Base-by-base conservation (phyloP, 768 basidiomycete genomes). In the Cyathus striatus region DNA sequence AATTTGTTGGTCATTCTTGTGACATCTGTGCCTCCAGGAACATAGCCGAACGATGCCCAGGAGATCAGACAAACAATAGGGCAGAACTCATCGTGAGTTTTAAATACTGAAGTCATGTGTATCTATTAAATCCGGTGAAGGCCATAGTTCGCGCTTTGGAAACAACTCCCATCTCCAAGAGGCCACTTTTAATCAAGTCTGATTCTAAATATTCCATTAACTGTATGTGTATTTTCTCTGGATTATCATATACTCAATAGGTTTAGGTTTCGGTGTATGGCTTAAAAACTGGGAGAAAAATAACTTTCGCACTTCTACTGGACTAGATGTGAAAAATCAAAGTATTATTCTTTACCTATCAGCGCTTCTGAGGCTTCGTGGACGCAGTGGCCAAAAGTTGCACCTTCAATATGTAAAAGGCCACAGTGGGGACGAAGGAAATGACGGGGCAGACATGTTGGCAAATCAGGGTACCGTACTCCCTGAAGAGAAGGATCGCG, bases 151-250 rank as follows among this genome's bases (percentile, higher is more conserved):
- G 92, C 16, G 74, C 85, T 16, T 66, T 97, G 4, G 90, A 96
- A 60, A 79, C 76, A 0, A 74, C 82, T 1, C 85, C 86, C 0
- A 68, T 61, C 7, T 64, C 67, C 9, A 68, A 70, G 36, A 72
- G 60, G 22, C 70, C 79, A 0, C 64, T 97, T 2, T 53, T 87
- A 38, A 87, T 96, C 53, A 85, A 84, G 52, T 84, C 89, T 0
- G 94, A 97, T 61, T 96, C 93, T 0, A 64, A 78, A 35, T 96
- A 96, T 54, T 81, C 81, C 1, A 90, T 91, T 3, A 64, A 78
- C 38, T 92, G 93, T 93, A 47, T 42, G 65, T 57, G 10, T 35
- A 25, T 37, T 18, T 18, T 45, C n/a, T n/a, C n/a, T n/a, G n/a
- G n/a, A n/a, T 32, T 32, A 13, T 13, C 13, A 32, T 32, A 2